Evolutionary conservation across 2,329 filamentous ascomycete genomes (phyloP).

Genomic region (Ophiognomonia clavigignenti-juglandacearum): DNA sequence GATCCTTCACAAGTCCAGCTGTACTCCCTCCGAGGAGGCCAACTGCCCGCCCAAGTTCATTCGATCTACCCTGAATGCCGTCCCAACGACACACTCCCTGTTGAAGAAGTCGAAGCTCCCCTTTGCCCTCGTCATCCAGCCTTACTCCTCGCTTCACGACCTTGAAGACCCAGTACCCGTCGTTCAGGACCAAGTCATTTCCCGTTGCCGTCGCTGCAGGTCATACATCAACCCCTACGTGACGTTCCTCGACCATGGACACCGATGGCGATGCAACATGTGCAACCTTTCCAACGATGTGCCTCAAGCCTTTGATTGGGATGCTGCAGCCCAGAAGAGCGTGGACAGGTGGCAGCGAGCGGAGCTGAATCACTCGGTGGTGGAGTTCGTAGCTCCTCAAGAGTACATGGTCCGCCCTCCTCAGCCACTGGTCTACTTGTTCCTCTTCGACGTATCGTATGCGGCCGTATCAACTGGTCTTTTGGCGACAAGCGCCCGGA

Average conservation of each 20-base stretch:
- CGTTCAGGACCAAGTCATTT: slow-evolving; percentile 95
- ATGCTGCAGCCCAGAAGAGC: slow-evolving; percentile 82
- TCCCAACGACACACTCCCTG: slow-evolving; percentile 86
- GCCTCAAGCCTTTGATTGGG: slow-evolving; percentile 99
- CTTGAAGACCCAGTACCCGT: slow-evolving; percentile 86
- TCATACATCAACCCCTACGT: slow-evolving; percentile 98
- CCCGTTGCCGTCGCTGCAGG: slow-evolving; percentile 88
- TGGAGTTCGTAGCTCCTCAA: slow-evolving; percentile 95
- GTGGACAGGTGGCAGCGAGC: slow-evolving; percentile 88
- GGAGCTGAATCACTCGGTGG: slow-evolving; percentile 93
- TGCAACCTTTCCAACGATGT: slow-evolving; percentile 98
- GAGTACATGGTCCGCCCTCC: slow-evolving; percentile 99
- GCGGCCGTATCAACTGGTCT: slow-evolving; percentile 85
- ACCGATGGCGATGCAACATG: slow-evolving; percentile 99
- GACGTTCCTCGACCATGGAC: slow-evolving; percentile 92
- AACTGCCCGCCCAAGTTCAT: slow-evolving; percentile 95
- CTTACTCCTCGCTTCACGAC: slow-evolving; percentile 89
- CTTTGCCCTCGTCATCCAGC: slow-evolving; percentile 93
- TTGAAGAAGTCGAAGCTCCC: slow-evolving; percentile 96
- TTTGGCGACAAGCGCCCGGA: slow-evolving; percentile 84
- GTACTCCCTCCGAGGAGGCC: slow-evolving; percentile 83
- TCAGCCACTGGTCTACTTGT: slow-evolving; percentile 91
- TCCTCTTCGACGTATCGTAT: slow-evolving; percentile 92
- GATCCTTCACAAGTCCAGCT: slow-evolving; percentile 59
- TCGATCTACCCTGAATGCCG: slow-evolving; percentile 88